Base-by-base conservation (phyloP, 169 alveolate species). In the Fabrea salina region DNA sequence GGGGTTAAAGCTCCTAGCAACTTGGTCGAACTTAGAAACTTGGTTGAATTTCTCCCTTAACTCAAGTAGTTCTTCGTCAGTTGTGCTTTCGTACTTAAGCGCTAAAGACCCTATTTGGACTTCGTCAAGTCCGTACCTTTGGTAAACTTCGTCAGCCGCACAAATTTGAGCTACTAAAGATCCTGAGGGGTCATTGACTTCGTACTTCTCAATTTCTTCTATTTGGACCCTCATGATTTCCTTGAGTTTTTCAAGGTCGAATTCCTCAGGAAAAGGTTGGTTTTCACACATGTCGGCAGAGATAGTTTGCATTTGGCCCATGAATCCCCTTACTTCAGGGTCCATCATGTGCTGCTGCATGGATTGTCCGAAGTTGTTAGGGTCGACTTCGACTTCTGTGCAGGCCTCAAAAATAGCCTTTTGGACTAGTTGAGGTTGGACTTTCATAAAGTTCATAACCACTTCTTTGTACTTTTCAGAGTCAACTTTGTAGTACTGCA, bases 231-330 rank as follows among this genome's bases (percentile, higher is more conserved):
- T 16, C 16, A 67, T 8, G 1, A 16, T 35, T 67, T 43, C 61
- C 13, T 37, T 67, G 1, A 67, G 27, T 22, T n/a, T 37, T 22
- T 67, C 56, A n/a, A 40, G n/a, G 8, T 13, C 37, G 7, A 40
- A 44, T 19, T 67, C 35, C 44, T 67, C 78, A 22, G 78, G 78
- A 8, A 67, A 7, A 22, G 78, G 78, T 8, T 41, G 25, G 27
- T 22, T 39, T 41, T 37, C 78, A 4, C 56, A 43, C 41, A 67
- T 41, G 32, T 67, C 78, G 8, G 37, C 59, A n/a, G 78, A n/a
- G n/a, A 44, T 44, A 8, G 59, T 67, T 43, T 67, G 78, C 50
- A 67, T 19, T 11, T 16, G n/a, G n/a, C 11, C 7, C n/a, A 67
- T 37, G 22, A 44, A 13, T 16, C 44, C 11, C 2, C 44, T 33